A percentile compares a stretch with the other conserved stretches of the same genome.
Conservation (phyloP, 108 stramenopile species). For the Discostella pseudostelligera region DNA sequence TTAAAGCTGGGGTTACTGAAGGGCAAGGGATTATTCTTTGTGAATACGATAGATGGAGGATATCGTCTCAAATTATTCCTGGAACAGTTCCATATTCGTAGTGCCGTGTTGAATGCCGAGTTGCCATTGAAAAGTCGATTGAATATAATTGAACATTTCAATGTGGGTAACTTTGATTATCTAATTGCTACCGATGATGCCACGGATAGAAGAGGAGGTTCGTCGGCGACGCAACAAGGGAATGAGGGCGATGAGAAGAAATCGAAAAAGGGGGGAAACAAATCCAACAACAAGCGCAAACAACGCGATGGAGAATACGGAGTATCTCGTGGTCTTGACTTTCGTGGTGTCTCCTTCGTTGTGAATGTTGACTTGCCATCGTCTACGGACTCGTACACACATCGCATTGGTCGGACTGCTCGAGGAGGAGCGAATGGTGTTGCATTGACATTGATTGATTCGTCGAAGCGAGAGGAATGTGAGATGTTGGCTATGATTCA, state of each 20-base stretch:
- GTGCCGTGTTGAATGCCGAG: constrained; percentile 96
- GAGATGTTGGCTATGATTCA: constrained; percentile 67
- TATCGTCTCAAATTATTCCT: constrained; percentile 96
- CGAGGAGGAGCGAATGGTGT: constrained; percentile 94
- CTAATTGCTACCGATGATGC: constrained; percentile 95
- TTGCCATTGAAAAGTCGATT: constrained; percentile 91
- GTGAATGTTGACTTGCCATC: constrained; percentile 97
- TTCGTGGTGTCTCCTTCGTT: constrained; percentile 93
- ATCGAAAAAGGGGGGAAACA: constrained; percentile 18
- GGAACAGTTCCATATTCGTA: constrained; percentile 95
- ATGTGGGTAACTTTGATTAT: constrained; percentile 98
- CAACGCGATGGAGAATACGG: constrained; percentile 86
- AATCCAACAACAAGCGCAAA: constrained; percentile 43
- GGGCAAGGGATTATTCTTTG: constrained; percentile 97
- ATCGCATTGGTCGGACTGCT: constrained; percentile 98
- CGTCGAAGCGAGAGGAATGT: constrained; percentile 48
- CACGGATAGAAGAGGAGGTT: constrained; percentile 54
- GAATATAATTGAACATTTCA: constrained; percentile 96
- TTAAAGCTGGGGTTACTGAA: constrained; percentile 90
- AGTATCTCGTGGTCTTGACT: constrained; percentile 94
- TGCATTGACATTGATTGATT: constrained; percentile 86
- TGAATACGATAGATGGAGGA: constrained; percentile 89
- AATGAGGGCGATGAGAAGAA: constrained; percentile 46
- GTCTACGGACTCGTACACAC: constrained; percentile 87
- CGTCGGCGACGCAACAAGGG: constrained; percentile 43